Conservation (phyloP, 345 rosid species). For the Salix udensis region DNA sequence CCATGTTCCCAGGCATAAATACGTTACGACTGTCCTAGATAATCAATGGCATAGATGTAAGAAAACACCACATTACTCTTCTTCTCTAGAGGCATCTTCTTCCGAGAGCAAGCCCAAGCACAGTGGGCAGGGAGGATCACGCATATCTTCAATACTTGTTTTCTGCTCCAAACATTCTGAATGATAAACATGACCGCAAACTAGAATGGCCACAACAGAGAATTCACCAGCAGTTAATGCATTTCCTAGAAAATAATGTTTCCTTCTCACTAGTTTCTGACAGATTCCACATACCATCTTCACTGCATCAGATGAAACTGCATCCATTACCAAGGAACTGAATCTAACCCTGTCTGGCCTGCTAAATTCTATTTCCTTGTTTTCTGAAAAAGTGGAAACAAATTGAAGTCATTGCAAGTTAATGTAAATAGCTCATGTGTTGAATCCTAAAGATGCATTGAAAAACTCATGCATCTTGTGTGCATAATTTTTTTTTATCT, state of each 20-base stretch:
- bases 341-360: conserved; percentile 46
- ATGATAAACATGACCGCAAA: conserved; percentile 63
- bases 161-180: conserved; percentile 58
- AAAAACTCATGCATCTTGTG: not conserved
- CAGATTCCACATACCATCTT: conserved; percentile 54
- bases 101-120: conserved; percentile 32
- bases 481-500: not conserved
- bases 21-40: conserved; percentile 13
- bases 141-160: conserved; percentile 37
- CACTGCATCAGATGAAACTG: conserved; percentile 27
- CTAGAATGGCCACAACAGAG: conserved; percentile 54
- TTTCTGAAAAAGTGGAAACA: conserved; percentile 28
- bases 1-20: conserved; percentile 8
- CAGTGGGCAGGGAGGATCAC: conserved; percentile 51
- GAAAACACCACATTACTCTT: conserved; percentile 20
- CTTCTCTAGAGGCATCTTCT: conserved; percentile 17
- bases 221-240: conserved; percentile 34
- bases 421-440: not conserved
- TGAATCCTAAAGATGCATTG: not conserved
- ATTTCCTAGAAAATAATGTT: conserved; percentile 38
- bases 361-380: conserved; percentile 33
- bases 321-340: conserved; percentile 32
- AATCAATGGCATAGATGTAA: conserved; percentile 15
- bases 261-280: conserved; percentile 45
- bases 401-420: not conserved